Percentiles rank a stretch among this genome's conserved stretches.
phyloP scores from a whole-genome alignment of 352 stramenopile species.

The Phytophthora hibernalis region DNA sequence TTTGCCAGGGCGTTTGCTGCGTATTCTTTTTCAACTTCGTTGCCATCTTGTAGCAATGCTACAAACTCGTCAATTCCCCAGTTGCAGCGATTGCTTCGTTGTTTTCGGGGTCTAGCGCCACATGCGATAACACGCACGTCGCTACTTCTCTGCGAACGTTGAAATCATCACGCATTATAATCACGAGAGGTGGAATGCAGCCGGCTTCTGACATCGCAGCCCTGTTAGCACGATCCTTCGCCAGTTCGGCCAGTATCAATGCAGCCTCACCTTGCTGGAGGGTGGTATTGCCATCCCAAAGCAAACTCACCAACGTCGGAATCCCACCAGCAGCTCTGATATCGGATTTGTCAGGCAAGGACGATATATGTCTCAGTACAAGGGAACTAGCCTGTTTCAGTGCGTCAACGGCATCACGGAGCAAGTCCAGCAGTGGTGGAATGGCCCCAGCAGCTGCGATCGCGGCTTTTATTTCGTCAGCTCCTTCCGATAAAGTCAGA shows the following conservation, averaged over 20 bases:
- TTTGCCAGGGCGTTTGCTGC: neutral
- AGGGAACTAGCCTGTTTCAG: neutral
- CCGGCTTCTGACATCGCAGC: conserved; percentile 12
- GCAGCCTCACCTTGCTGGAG: conserved; percentile 1
- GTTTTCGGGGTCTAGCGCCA: conserved; percentile 6
- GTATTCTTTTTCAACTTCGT: neutral
- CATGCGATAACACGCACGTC: conserved; percentile 4
- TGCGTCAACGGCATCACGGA: neutral
- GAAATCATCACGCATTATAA: conserved; percentile 8
- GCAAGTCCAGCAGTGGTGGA: neutral
- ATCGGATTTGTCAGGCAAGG: conserved; percentile 7
- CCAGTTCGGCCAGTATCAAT: conserved; percentile 8
- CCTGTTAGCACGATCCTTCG: neutral
- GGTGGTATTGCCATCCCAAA: conserved; percentile 8
- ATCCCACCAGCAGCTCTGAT: conserved; percentile 14
- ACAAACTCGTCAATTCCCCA: conserved; percentile 14
- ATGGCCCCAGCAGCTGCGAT: neutral
- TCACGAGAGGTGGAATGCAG: conserved; percentile 17
- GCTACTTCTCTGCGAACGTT: conserved; percentile 17
- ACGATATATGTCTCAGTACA: conserved; percentile 12
- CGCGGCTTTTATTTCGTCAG: neutral
- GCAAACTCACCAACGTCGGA: conserved; percentile 11
- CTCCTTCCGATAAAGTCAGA: neutral
- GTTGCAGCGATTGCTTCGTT: conserved; percentile 14
- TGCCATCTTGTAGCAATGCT: conserved; percentile 11